Percentiles rank a stretch among this genome's conserved stretches.
Conservation (phyloP, 164 flowering plant species). For the Magnolia officinalis region DNA sequence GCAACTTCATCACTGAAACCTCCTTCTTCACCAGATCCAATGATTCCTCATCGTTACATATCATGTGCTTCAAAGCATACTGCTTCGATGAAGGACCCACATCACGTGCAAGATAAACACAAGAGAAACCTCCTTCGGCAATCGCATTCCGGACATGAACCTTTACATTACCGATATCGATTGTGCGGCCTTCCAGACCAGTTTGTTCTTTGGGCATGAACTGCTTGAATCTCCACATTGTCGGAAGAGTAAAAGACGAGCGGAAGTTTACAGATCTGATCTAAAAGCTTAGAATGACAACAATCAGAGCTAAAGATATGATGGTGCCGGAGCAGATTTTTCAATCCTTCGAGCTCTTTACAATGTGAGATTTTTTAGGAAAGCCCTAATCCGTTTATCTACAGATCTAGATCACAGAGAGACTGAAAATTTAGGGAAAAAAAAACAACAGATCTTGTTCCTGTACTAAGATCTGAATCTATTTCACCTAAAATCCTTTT, state of each 20-base stretch:
- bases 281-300: background rate
- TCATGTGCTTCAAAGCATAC: conserved; percentile 92
- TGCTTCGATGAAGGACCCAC: conserved; percentile 59
- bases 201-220: conserved; percentile 75
- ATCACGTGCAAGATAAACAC: conserved; percentile 89
- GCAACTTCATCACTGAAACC: conserved; percentile 80
- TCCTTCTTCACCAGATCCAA: conserved; percentile 76
- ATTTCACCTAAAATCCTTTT: background rate
- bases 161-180: conserved; percentile 82
- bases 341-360: background rate
- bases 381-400: background rate
- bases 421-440: background rate
- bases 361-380: background rate
- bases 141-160: conserved; percentile 69
- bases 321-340: too few relatives aligned
- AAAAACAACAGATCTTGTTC: background rate
- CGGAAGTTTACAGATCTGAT: background rate
- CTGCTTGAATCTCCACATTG: conserved; percentile 93
- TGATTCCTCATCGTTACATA: conserved; percentile 85
- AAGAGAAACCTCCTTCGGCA: conserved; percentile 97
- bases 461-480: background rate
- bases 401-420: background rate
- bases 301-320: background rate
- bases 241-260: conserved; percentile 2
- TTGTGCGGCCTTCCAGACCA: conserved; percentile 83